Base-by-base conservation (phyloP, 2,329 filamentous ascomycete genomes). In the Fusarium sulawesiense region DNA sequence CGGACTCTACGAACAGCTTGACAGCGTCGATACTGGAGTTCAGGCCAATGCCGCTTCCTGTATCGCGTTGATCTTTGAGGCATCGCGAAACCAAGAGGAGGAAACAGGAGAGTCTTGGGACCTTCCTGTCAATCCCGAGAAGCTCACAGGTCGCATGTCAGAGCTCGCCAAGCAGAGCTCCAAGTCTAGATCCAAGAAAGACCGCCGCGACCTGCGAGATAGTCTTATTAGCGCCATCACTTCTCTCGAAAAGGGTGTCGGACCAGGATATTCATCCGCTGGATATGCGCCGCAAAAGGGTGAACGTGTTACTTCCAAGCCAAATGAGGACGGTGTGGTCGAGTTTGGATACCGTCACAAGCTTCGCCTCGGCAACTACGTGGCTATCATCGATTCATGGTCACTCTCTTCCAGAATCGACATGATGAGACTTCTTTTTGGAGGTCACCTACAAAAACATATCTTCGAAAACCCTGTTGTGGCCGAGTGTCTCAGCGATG, bases 61-160 rank as follows among this genome's bases (percentile, higher is more conserved):
- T 77, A 94, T 97, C 63, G 93, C 93, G 1, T 83, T 97, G 12
- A 84, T 97, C 13, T 95, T 93, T 74, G 94, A 97, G 78, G 91
- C 92, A 66, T 83, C 83, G 4, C 83, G 85, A 34, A 79, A 81
- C 14, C 80, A 85, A 60, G 83, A 87, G 66, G 80, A 83, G 23
- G 83, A 84, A 61, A 84, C 81, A 3, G 85, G 83, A 44, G 81
- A 86, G 66, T 79, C 81, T 12, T 82, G 83, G 73, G 80, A 84
- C 61, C 78, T 88, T 53, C 82, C 83, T 16, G 85, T 86, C 67
- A 83, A 88, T 63, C 84, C 85, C 6, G 82, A 84, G 59, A 79
- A 78, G 44, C 80, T 87, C 46, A 78, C 84, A 30, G 80, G 81
- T 37, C 83, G 83, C 37, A 82, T 88, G 79, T 77, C 73, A 14